Percentiles rank a stretch among this genome's conserved stretches.
Evolutionary conservation across 208 protist genomes (phyloP).

Genomic region (Crithidia acanthocephali): DNA sequence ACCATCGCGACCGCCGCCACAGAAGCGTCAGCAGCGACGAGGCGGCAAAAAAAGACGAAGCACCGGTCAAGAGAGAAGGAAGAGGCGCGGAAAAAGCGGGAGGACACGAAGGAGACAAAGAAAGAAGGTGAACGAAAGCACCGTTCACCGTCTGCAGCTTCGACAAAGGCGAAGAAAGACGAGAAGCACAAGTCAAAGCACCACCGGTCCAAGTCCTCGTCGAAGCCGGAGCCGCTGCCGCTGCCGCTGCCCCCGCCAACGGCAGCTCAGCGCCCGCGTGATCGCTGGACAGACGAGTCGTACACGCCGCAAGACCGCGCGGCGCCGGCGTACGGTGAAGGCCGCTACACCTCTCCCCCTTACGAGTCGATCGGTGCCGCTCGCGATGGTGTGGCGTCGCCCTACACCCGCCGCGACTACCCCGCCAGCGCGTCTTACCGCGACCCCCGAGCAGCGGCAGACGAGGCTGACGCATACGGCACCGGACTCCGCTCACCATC

Average conservation of each 20-base stretch:
- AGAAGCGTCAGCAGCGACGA: not conserved
- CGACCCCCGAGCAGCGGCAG: not conserved
- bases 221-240: conserved; percentile 3
- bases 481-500: not conserved
- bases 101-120: conserved; percentile 5
- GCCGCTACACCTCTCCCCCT: conserved; percentile 7
- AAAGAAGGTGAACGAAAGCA: conserved; percentile 18
- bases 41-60: not conserved
- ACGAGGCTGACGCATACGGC: not conserved
- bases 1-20: not conserved
- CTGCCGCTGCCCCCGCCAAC: conserved; percentile 1
- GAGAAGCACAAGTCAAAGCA: conserved; percentile 21
- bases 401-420: conserved; percentile 5
- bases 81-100: not conserved
- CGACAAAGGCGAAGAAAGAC: conserved; percentile 11
- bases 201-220: not conserved
- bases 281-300: not conserved
- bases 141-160: conserved; percentile 4
- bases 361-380: conserved; percentile 9
- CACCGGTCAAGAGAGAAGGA: conserved; percentile 1
- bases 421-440: not conserved
- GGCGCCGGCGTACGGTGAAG: not conserved
- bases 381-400: not conserved
- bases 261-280: not conserved
- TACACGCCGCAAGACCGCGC: not conserved